Evolutionary conservation across 345 rosid genomes (phyloP).

Genomic region (Rhizophora mangle): DNA sequence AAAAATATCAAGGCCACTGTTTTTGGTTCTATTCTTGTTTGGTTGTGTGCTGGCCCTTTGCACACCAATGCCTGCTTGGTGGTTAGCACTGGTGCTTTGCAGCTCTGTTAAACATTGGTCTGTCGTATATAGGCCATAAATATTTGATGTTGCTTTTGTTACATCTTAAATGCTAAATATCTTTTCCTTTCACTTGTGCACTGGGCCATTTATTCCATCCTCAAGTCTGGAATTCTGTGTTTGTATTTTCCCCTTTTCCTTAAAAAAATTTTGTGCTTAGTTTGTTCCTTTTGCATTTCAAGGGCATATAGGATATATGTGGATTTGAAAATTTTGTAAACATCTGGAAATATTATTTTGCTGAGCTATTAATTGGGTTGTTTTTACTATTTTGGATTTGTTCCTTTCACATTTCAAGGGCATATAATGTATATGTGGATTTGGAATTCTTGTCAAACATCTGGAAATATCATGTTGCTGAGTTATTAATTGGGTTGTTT

Average conservation of each 20-base stretch:
- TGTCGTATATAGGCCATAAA: neutral
- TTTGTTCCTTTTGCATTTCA: neutral
- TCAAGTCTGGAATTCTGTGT: neutral
- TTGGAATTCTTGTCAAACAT: constrained; percentile 7
- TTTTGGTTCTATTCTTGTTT: neutral
- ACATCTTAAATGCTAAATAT: neutral
- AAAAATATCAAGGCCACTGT: no score
- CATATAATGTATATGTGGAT: neutral
- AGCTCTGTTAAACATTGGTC: neutral
- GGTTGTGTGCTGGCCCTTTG: neutral
- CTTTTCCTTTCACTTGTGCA: no score
- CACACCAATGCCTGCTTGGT: neutral
- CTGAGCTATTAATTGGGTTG: constrained; percentile 7
- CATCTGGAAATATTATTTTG: constrained; percentile 13
- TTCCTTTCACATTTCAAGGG: neutral
- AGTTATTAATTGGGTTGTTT: neutral
- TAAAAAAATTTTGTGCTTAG: neutral
- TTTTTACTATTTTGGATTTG: neutral
- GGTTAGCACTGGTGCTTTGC: neutral
- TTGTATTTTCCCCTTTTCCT: neutral
- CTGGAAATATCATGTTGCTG: constrained; percentile 7
- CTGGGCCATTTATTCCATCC: neutral
- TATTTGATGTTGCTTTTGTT: neutral
- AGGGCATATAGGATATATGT: neutral
- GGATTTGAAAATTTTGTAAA: constrained; percentile 5